Conservation (phyloP, 129 eudicot species). For the Heracleum sosnowskyi region DNA sequence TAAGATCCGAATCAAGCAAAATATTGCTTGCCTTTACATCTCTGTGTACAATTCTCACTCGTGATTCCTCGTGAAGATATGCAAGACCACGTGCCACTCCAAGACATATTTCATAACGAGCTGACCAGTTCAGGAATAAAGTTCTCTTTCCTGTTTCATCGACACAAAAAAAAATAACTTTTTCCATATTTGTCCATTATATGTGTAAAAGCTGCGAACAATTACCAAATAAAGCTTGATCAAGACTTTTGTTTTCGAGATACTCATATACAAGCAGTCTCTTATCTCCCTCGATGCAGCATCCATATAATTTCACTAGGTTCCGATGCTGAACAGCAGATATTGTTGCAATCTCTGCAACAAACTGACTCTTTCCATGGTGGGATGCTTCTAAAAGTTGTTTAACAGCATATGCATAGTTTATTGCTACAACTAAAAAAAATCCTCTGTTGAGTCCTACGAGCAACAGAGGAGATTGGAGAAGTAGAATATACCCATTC, state of each 20-base stretch:
- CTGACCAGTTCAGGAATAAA: slow-evolving; percentile 4
- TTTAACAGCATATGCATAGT: slow-evolving; percentile 25
- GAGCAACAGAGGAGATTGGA: background rate
- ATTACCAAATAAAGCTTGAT: slow-evolving; percentile 50
- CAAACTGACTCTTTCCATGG: slow-evolving; percentile 56
- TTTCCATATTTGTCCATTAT: background rate
- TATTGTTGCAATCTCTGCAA: slow-evolving; percentile 53
- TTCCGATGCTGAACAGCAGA: slow-evolving; percentile 57
- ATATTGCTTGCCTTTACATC: slow-evolving; percentile 87
- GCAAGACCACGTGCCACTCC: slow-evolving; percentile 41
- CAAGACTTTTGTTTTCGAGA: slow-evolving; percentile 44
- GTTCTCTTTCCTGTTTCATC: background rate
- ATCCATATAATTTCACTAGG: slow-evolving; percentile 52
- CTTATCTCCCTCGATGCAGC: slow-evolving; percentile 41
- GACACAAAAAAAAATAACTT: too few species aligned
- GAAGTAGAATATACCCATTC: slow-evolving; percentile 40
- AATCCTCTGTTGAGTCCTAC: background rate
- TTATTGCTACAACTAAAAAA: background rate
- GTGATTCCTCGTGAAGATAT: slow-evolving; percentile 73
- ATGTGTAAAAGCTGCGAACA: background rate
- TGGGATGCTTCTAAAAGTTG: slow-evolving; percentile 48
- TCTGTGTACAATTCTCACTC: slow-evolving; percentile 59
- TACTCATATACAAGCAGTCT: slow-evolving; percentile 44
- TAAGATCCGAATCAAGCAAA: slow-evolving; percentile 59
- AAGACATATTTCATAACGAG: slow-evolving; percentile 7